Base-by-base conservation (phyloP, 2,329 filamentous ascomycete genomes). In the Sclerotinia nivalis region DNA sequence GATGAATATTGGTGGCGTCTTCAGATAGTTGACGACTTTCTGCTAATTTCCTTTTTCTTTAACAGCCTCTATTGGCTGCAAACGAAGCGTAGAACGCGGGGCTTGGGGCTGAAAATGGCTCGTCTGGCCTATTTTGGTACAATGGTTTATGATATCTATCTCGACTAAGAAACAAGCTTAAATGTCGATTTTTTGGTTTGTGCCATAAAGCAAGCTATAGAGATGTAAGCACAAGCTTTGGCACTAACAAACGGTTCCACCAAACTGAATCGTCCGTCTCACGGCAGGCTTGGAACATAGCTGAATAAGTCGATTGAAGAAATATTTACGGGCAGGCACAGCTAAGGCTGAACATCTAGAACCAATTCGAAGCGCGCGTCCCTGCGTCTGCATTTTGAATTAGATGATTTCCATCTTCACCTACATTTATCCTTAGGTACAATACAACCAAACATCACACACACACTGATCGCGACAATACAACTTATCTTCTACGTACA, bases 41-140 rank as follows among this genome's bases (percentile, higher is more conserved):
- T 22, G 22, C 43, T 25, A 68, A 68, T 18, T 50, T 50, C 45
- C n/a, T 40, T 50, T 12, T 68, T 50, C 55, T 50, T n/a, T 10
- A 31, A 12, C 22, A 52, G n/a, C 45, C 65, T 28, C 31, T 47
- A 4, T 8, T 50, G 22, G 13, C 49, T 31, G 47, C 49, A 55
- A 54, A 62, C 4, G 12, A 43, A 60, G 25, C 43, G 54, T 25
- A 62, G 20, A 68, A 20, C 12, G n/a, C 37, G 34, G 56, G 66
- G 58, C 67, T 49, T 69, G 67, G 58, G 67, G 67, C 67, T 69
- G 67, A 65, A 28, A 45, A 68, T 69, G 59, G 59, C 67, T 64
- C 67, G 67, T 69, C 58, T 64, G 67, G 37, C 67, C 28, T 55
- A 9, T 45, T 67, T 65, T 62, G 49, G 58, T 55, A 37, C 37